Evolutionary conservation across 2,329 filamentous ascomycete genomes (phyloP).

Genomic region (Pseudogymnoascus sp.): DNA sequence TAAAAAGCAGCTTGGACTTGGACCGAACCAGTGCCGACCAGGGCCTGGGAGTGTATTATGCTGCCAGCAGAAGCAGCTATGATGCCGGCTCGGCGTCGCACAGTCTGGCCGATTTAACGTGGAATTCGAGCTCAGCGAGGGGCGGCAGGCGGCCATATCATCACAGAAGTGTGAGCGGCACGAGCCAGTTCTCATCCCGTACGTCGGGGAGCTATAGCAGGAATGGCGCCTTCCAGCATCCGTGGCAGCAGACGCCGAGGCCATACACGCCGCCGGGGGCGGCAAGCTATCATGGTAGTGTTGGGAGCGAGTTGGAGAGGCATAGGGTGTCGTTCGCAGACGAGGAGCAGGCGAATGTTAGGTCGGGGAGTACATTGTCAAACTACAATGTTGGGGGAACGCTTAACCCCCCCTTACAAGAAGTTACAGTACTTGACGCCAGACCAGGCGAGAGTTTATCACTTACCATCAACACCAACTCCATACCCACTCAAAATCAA

Average conservation of each 20-base stretch:
- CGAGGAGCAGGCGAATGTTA: neutral
- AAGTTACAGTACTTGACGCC: conserved; percentile 4
- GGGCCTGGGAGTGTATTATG: neutral
- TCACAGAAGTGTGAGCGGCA: neutral
- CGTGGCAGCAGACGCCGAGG: conserved; percentile 51
- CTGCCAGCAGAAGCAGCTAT: neutral
- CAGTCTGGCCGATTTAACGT: neutral
- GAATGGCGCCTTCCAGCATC: conserved; percentile 42
- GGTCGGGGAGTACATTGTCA: neutral
- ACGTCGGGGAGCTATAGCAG: conserved; percentile 5
- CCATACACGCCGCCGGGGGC: conserved; percentile 43
- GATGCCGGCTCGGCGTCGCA: neutral
- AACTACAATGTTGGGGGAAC: neutral
- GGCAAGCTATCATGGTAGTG: neutral
- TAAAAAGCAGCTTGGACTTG: neutral
- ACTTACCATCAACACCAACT: conserved; percentile 3
- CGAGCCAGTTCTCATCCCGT: neutral
- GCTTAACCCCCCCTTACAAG: neutral
- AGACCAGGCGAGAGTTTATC: conserved; percentile 3
- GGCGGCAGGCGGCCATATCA: conserved; percentile 1
- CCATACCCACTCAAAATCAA: neutral
- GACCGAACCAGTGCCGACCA: neutral
- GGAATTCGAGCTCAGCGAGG: conserved; percentile 3
- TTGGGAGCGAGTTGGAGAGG: neutral
- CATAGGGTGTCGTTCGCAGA: neutral